Base-by-base conservation (phyloP, 1,139 yeast genomes). In the Williopsis jadinii region DNA sequence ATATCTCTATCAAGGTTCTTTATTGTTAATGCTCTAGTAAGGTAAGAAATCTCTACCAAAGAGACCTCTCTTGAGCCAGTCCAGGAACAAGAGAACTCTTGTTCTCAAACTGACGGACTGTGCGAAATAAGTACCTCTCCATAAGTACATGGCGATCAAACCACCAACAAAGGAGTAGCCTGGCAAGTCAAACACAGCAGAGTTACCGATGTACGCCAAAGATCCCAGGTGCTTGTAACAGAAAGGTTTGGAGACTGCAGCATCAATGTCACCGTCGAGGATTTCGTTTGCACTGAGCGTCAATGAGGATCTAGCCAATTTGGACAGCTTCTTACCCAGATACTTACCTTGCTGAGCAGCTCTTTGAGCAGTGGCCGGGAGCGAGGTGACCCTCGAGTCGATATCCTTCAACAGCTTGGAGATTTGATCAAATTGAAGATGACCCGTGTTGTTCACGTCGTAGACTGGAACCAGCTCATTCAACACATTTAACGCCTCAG, bases 321-420 rank as follows among this genome's bases (percentile, higher is more conserved):
- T 68, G 38, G 71, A 67, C 36, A 79, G 60, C 56, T 77, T 78
- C 48, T 70, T 68, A 42, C 80, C 84, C 27, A 79, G 56, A 52
- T 78, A 79, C 39, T 63, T 63, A 43, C 85, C 84, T 55, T 79
- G 84, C 59, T 79, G 85, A 48, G 72, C 67, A 2, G 84, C 84
- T 40, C 84, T 67, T 59, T 78, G 85, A 9, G 84, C 84, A 3
- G 84, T 79, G 11, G 84, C 82, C 3, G 84, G 84, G 48, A 79
- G 59, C 2, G 83, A 73, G 4, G 84, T 78, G 41, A 79, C 73
- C 56, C 75, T 75, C 13, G 76, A 67, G 54, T 79, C 82, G 35
- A 77, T 73, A 40, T 73, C 73, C 45, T 68, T 62, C 42, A 79
- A 62, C 46, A 77, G 55, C 9, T 62, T 59, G 26, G 73, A 61